Conservation (phyloP, 345 rosid genomes). For the Gossypioides kirkii region DNA sequence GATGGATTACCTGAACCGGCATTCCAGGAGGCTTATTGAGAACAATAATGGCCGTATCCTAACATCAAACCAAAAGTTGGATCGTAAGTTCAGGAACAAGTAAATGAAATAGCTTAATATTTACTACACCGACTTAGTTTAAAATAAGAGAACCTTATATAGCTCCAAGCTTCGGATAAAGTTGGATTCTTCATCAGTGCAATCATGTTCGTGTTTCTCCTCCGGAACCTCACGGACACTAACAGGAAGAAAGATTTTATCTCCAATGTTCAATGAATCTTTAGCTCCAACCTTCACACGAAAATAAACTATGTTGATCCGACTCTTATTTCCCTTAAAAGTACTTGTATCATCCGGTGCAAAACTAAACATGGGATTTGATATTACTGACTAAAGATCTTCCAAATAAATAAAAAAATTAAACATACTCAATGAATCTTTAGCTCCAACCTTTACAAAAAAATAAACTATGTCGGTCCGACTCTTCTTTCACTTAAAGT, state of each 20-base stretch:
- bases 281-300: slow-evolving; percentile 69
- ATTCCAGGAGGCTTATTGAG: slow-evolving; percentile 86
- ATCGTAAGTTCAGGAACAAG: slow-evolving; percentile 11
- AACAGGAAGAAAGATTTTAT: slow-evolving; percentile 68
- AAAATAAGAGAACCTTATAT: slow-evolving; percentile 58
- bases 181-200: slow-evolving; percentile 55
- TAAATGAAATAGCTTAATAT: background rate
- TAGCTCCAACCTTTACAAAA: too few species aligned
- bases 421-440: background rate
- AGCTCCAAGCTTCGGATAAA: slow-evolving; percentile 60
- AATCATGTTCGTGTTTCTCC: slow-evolving; percentile 37
- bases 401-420: background rate
- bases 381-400: background rate
- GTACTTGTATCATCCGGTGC: background rate
- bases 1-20: slow-evolving; percentile 75
- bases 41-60: slow-evolving; percentile 78
- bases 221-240: slow-evolving; percentile 36
- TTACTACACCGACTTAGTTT: background rate
- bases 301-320: background rate
- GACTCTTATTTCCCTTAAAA: background rate
- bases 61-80: slow-evolving; percentile 20
- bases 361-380: background rate
- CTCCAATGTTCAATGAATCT: slow-evolving; percentile 67
- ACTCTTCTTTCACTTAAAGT: too few species aligned
- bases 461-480: too few species aligned